Evolutionary conservation across 805 yeast genomes (phyloP).

Genomic region (Sugiyamaella floridensis): DNA sequence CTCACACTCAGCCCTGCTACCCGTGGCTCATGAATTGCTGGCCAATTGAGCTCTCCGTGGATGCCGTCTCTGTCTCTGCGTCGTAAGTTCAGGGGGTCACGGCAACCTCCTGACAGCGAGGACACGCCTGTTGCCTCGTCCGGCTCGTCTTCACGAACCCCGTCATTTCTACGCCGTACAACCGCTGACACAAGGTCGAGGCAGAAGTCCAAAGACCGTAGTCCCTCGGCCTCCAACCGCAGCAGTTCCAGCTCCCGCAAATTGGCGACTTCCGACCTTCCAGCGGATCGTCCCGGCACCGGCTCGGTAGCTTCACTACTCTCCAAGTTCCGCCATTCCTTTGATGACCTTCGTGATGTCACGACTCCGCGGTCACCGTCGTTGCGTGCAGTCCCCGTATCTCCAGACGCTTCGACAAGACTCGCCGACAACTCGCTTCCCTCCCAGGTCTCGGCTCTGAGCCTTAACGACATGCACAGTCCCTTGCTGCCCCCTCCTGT

Average conservation of each 20-base stretch:
- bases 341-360: conserved; percentile 10
- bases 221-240: neutral
- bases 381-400: neutral
- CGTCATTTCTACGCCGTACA: neutral
- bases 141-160: neutral
- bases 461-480: neutral
- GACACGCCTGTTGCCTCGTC: neutral
- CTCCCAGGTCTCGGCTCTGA: neutral
- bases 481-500: neutral
- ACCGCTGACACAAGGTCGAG: neutral
- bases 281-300: neutral
- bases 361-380: neutral
- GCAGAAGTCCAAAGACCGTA: neutral
- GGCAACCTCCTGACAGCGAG: neutral
- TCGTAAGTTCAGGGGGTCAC: neutral
- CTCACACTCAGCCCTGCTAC: too few relatives aligned
- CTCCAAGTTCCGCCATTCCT: conserved; percentile 12
- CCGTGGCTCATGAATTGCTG: neutral
- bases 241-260: neutral
- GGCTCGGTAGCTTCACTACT: conserved; percentile 4
- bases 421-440: neutral
- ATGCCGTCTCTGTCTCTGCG: conserved; percentile 4
- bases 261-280: neutral
- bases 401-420: neutral
- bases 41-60: neutral